These are phyloP conservation scores for Zizania palustris DNA, from an alignment of 202 grass and related monocot genomes.

Conservation along the genomic window DNA sequence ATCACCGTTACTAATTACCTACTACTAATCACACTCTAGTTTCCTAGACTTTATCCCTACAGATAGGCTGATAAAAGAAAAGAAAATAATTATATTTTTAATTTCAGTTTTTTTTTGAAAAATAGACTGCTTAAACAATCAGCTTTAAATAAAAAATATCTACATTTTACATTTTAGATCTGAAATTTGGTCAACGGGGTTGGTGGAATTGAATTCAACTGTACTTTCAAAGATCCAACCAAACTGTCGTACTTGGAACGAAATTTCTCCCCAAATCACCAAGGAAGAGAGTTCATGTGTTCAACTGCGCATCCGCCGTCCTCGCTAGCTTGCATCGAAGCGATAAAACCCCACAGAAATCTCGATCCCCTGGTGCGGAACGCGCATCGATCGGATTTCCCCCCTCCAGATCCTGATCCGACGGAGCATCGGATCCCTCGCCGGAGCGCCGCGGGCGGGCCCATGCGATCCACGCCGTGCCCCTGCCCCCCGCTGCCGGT, in stretches of 20 bases:
- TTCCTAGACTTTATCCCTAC: no score
- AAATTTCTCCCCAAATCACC: not conserved
- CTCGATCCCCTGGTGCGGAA: not conserved
- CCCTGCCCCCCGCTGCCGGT: conserved; percentile 30
- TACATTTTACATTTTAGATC: no score
- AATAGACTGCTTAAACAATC: no score
- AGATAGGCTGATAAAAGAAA: no score
- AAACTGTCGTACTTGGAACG: not conserved
- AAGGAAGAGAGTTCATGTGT: not conserved
- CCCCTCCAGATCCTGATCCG: conserved; percentile 33
- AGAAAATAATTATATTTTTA: no score
- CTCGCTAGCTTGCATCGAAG: not conserved
- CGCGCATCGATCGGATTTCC: not conserved
- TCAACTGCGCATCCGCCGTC: not conserved
- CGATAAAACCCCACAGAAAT: not conserved
- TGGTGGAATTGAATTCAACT: not conserved
- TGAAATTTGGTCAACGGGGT: not conserved
- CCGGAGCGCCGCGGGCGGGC: not conserved
- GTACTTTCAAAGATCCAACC: not conserved
- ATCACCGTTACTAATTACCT: no score
- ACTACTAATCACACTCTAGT: no score
- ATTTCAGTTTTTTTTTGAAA: no score
- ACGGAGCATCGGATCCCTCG: conserved; percentile 27
- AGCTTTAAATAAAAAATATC: no score
- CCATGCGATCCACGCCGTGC: conserved; percentile 14